A percentile compares a stretch with the other conserved stretches of the same genome.
Evolutionary conservation across 2,329 filamentous ascomycete genomes (phyloP).

Genomic region (Didymella arachidicola): DNA sequence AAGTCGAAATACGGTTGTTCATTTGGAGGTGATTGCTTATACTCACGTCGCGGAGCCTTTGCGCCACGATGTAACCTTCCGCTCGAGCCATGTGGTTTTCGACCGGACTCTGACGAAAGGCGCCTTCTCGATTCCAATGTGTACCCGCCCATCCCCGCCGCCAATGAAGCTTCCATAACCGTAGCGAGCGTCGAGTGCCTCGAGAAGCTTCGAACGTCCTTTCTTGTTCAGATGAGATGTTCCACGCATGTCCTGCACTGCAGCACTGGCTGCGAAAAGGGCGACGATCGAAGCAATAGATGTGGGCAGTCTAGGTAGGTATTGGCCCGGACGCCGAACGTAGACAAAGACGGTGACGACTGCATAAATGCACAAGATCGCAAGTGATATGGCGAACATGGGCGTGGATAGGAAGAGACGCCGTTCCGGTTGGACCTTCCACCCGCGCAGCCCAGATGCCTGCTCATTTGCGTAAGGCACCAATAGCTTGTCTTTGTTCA

Average conservation of each 20-base stretch:
- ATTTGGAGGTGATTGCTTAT: background rate
- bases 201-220: constrained; percentile 26
- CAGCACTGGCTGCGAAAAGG: constrained; percentile 57
- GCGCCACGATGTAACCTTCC: constrained; percentile 18
- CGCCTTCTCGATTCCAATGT: constrained; percentile 62
- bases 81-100: constrained; percentile 29
- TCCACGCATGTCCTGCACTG: constrained; percentile 48
- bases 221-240: constrained; percentile 29
- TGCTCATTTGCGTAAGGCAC: constrained; percentile 12
- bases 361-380: constrained; percentile 55
- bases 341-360: constrained; percentile 56
- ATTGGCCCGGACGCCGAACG: constrained; percentile 46
- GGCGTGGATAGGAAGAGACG: constrained; percentile 60
- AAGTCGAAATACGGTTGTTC: too few relatives aligned
- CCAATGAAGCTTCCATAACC: constrained; percentile 63
- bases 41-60: constrained; percentile 12
- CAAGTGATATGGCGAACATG: constrained; percentile 56
- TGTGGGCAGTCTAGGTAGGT: constrained; percentile 60
- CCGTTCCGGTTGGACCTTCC: constrained; percentile 18
- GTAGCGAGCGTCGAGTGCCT: constrained; percentile 40
- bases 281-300: constrained; percentile 58
- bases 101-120: constrained; percentile 45
- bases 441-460: background rate
- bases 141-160: constrained; percentile 53
- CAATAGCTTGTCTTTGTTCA: constrained; percentile 54